These are phyloP conservation scores for Clavispora phyllophila DNA, from an alignment of 805 yeast genomes.

Conservation along the genomic window DNA sequence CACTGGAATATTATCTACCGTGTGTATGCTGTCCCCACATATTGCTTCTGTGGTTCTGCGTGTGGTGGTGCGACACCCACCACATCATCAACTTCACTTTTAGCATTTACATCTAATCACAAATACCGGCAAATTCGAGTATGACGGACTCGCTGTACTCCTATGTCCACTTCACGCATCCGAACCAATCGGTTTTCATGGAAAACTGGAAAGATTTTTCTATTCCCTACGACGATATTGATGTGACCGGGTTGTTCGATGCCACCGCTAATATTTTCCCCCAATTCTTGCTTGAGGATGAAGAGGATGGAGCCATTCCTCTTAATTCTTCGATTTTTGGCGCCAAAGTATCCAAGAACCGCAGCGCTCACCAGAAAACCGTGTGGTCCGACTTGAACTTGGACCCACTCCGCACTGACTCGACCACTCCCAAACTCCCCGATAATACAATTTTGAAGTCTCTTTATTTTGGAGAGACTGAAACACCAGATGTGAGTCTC, in stretches of 20 bases:
- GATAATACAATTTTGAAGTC: conserved; percentile 33
- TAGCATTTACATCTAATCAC: background rate
- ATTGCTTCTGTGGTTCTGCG: background rate
- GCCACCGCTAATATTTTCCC: conserved; percentile 35
- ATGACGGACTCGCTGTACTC: conserved; percentile 17
- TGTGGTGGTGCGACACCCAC: background rate
- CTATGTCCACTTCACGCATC: conserved; percentile 33
- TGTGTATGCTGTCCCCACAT: background rate
- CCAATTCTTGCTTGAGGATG: conserved; percentile 33
- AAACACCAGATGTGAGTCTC: conserved; percentile 18
- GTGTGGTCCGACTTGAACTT: conserved; percentile 33
- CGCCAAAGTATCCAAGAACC: conserved; percentile 34
- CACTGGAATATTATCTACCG: background rate
- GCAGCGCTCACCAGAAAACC: conserved; percentile 23
- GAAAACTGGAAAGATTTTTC: conserved; percentile 39
- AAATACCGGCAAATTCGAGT: background rate
- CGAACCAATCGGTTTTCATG: conserved; percentile 36
- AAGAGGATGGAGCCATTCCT: conserved; percentile 35
- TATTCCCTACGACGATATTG: conserved; percentile 38
- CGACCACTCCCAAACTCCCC: conserved; percentile 9
- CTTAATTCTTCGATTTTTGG: conserved; percentile 33
- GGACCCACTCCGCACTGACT: conserved; percentile 22
- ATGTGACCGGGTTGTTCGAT: conserved; percentile 33
- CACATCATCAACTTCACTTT: background rate
- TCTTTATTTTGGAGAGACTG: conserved; percentile 12